phyloP scores from a whole-genome alignment of 768 basidiomycete species.

The Tremella mesenterica region DNA sequence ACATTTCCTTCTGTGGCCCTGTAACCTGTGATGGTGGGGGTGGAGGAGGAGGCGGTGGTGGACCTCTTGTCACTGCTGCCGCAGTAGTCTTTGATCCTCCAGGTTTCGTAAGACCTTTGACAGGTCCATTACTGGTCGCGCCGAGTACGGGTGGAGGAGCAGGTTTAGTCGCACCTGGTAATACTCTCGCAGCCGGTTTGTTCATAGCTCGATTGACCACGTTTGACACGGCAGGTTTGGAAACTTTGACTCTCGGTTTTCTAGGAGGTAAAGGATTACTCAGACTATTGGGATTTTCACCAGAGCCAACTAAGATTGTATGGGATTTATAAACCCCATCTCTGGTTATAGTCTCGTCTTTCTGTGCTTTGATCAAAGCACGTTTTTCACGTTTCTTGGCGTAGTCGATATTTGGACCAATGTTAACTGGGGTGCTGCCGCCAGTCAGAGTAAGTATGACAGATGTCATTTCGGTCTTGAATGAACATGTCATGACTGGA shows the following conservation, averaged over 20 bases:
- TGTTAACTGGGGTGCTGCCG: constrained; percentile 61
- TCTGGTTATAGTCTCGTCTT: constrained; percentile 71
- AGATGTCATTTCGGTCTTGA: constrained; percentile 90
- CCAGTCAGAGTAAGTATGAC: constrained; percentile 73
- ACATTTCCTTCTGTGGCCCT: constrained; percentile 63
- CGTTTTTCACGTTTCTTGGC: constrained; percentile 96
- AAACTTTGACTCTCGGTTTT: constrained; percentile 86
- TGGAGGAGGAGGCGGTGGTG: constrained; percentile 45
- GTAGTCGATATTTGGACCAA: constrained; percentile 73
- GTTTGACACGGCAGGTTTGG: constrained; percentile 28
- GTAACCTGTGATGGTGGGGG: constrained; percentile 53
- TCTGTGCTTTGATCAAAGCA: constrained; percentile 72
- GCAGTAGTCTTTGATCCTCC: no score
- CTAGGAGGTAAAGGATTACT: constrained; percentile 77
- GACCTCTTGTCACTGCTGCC: constrained; percentile 46
- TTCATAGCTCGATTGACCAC: constrained; percentile 40
- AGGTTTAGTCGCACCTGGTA: constrained; percentile 53
- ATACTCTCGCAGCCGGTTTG: constrained; percentile 45
- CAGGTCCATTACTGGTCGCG: constrained; percentile 36
- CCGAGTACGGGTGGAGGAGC: constrained; percentile 35
- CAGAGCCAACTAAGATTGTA: constrained; percentile 74
- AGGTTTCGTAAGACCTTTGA: no score
- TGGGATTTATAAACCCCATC: constrained; percentile 92
- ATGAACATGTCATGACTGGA: constrained; percentile 76
- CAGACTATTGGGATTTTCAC: constrained; percentile 61